phyloP scores from a whole-genome alignment of 1,284 basidiomycete species.

The Inonotus hispidus region DNA sequence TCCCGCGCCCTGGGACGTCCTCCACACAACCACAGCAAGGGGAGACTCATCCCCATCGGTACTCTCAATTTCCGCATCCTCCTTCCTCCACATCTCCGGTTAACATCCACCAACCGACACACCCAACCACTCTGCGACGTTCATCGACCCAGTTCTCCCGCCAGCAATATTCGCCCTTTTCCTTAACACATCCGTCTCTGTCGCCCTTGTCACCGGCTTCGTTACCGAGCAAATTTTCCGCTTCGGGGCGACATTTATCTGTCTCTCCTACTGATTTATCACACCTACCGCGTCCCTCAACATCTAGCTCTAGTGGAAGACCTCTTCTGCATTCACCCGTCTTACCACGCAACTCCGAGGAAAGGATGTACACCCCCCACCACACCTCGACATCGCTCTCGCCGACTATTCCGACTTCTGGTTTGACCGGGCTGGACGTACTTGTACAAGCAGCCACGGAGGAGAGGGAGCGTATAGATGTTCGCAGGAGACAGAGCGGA shows the following conservation, averaged over 20 bases:
- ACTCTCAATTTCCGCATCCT: neutral
- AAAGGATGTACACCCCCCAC: conserved; percentile 1
- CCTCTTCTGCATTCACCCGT: neutral
- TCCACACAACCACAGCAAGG: neutral
- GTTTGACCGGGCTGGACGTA: conserved; percentile 41
- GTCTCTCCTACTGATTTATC: conserved; percentile 6
- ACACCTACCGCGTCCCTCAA: neutral
- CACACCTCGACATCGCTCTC: conserved; percentile 17
- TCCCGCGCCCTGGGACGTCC: conserved; percentile 13
- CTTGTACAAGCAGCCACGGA: conserved; percentile 52
- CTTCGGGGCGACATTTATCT: conserved; percentile 12
- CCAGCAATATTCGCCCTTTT: conserved; percentile 15
- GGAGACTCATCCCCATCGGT: conserved; percentile 10
- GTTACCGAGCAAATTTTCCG: conserved; percentile 24
- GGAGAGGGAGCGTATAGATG: conserved; percentile 32
- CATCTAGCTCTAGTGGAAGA: neutral
- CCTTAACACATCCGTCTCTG: conserved; percentile 15
- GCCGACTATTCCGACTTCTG: conserved; percentile 17
- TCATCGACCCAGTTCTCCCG: conserved; percentile 2
- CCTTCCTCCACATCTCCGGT: neutral
- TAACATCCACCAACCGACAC: conserved; percentile 6
- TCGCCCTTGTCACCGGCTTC: conserved; percentile 18
- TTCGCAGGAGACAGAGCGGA: conserved; percentile 33
- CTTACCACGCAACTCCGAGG: conserved; percentile 2
- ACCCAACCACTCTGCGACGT: neutral